Base-by-base conservation (phyloP, 106 monocot species). In the Platanthera guangdongensis region DNA sequence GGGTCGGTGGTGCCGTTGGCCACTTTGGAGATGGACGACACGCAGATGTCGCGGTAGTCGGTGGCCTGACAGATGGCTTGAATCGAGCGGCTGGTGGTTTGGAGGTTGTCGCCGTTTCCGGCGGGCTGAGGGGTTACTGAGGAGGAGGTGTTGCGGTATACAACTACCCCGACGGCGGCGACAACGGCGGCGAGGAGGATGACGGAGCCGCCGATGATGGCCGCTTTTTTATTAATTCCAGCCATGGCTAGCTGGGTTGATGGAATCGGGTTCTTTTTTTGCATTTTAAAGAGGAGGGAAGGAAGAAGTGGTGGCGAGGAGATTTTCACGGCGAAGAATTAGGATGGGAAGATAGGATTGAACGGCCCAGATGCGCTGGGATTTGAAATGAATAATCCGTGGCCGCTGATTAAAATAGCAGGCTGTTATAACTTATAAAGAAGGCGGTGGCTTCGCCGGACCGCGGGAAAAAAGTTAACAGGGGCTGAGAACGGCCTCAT, bases 1-100 rank as follows among this genome's bases (percentile, higher is more conserved):
- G 76, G 51, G 72, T 70, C 82, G 19, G 85, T 79, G 8, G 68
- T 75, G 64, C 80, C 75, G 10, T 65, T 76, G 6, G 82, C 76
- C 10, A 76, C 67, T 7, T 39, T 47, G 11, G 72, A 25, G 63
- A 86, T 76, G 15, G 75, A 22, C 13, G 39, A 75, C 64, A 79
- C 72, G 73, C 85, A 86, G 6, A 79, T 80, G 28, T 82, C 60
- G 16, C 54, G 57, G 47, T 86, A 86, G 67, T 82, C 82, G 47
- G 78, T 78, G 28, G 86, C 68, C 62, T 73, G 15, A 73, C 86
- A 86, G 71, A 86, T 76, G 3, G 78, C 51, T 39, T 86, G 52
- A 54, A 86, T 73, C 6, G 82, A 57, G 76, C 79, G 79, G 8
- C 71, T 46, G 19, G 86, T 76, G 64, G 79, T 73, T 16, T 78